Evolutionary conservation across 352 stramenopile species (phyloP), one percentile per base, ranked within the genome.

Genomic region (Phytophthora citricola): DNA sequence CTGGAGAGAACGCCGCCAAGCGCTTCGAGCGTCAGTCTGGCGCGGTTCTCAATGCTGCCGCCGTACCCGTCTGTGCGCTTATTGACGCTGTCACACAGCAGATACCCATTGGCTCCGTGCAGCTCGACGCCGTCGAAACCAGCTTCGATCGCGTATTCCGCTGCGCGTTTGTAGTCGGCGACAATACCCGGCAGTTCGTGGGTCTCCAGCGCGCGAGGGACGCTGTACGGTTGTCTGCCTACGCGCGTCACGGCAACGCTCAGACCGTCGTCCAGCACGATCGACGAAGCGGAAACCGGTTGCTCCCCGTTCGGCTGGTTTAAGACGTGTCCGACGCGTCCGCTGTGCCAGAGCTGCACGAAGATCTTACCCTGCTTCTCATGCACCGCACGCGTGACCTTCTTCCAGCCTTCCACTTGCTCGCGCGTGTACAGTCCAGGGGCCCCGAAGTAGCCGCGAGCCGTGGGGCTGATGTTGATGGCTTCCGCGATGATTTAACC

Each of bases 331-430:
- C 78, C 63, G 31, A 81, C 66, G 26, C 90, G 80, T 26, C 91
- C 92, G 8, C 80, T 79, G 66, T 98, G 90, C 90, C 90, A 97
- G 8, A 97, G 67, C 69, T 98, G 90, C 14, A 79, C 47, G 48
- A 88, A 93, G 46, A 97, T 96, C 39, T 83, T 79, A 58, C 80
- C 87, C 20, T 75, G 74, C 39, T 93, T 91, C 8, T 64, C 72
- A 60, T 98, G 92, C 26, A 98, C 91, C 0, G 73, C 66, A 6
- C 87, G 59, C 0, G 79, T 85, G 11, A 93, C 66, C 17, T 59
- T 64, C 51, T 91, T 84, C 85, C 85, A 94, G 20, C 48, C 67
- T 4, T 77, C 54, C 32, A 83, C 31, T 41, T 94, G 86, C 17
- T 81, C 73, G 3, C 41, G 20, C 1, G 57, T 71, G 56, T 76